Conservation (phyloP, 441 rosid species). For the Gossypium lobatum region DNA sequence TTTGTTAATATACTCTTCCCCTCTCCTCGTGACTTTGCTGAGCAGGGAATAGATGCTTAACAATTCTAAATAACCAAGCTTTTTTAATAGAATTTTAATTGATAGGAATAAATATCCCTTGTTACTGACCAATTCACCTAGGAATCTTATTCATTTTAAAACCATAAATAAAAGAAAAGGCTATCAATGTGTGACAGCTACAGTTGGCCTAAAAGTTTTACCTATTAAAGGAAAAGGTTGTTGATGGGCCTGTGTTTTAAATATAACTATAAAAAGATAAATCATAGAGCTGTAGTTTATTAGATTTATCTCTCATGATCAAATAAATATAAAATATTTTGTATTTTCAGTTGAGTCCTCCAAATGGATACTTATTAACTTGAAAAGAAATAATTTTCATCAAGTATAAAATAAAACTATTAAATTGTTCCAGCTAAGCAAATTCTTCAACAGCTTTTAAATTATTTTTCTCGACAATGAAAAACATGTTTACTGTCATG, state of each 20-base stretch:
- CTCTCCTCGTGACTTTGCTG: too few species aligned
- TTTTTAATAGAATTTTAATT: too few species aligned
- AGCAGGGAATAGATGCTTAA: too few species aligned
- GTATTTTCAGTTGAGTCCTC: too few species aligned
- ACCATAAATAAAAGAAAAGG: background rate
- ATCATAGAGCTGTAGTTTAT: background rate
- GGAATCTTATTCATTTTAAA: background rate
- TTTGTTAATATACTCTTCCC: background rate
- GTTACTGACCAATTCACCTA: background rate
- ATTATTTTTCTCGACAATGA: too few species aligned
- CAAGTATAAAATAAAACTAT: background rate
- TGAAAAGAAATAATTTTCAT: too few species aligned
- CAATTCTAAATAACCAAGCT: too few species aligned
- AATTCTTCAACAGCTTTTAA: background rate
- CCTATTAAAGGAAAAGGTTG: background rate
- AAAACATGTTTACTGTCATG: too few species aligned
- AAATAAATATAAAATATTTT: too few species aligned
- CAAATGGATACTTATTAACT: too few species aligned
- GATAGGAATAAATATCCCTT: too few species aligned
- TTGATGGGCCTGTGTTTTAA: background rate
- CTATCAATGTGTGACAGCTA: background rate
- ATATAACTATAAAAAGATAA: background rate
- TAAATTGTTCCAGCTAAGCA: background rate
- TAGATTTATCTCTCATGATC: background rate
- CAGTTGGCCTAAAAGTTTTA: background rate